Conservation (phyloP, 805 yeast genomes). For the Yamadazyma olivae region DNA sequence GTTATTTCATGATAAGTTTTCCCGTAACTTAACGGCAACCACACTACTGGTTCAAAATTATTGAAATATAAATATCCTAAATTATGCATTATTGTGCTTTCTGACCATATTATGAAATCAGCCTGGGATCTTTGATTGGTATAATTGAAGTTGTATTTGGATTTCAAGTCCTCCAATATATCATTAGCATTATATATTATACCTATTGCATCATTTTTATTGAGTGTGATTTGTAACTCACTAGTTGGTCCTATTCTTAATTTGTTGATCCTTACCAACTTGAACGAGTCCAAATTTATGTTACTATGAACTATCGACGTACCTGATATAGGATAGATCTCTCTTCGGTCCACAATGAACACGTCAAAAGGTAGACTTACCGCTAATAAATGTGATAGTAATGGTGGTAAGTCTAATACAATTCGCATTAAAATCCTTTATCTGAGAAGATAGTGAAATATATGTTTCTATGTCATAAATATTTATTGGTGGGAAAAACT, state of each 20-base stretch:
- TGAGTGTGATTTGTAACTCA: neutral
- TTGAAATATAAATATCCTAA: neutral
- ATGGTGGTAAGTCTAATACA: constrained; percentile 5
- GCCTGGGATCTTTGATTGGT: neutral
- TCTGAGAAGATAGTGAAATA: too few species aligned
- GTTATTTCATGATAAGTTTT: neutral
- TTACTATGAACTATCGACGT: constrained; percentile 1
- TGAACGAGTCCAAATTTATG: neutral
- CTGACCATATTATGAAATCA: neutral
- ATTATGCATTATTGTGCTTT: neutral
- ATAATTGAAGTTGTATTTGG: neutral
- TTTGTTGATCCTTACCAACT: too few species aligned
- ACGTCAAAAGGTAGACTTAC: neutral
- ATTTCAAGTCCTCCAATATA: neutral
- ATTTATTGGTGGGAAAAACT: neutral
- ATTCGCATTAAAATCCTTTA: constrained; percentile 3
- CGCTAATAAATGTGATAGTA: constrained; percentile 2
- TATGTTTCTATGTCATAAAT: neutral
- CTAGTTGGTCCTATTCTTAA: too few species aligned
- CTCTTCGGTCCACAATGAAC: neutral
- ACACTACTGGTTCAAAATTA: neutral
- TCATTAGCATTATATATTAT: neutral
- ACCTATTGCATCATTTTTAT: neutral
- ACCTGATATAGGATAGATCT: constrained; percentile 3
- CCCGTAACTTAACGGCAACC: neutral